These are phyloP conservation scores for Scheffersomyces illinoinensis DNA, from an alignment of 1,139 yeast genomes.

Conservation along the genomic window DNA sequence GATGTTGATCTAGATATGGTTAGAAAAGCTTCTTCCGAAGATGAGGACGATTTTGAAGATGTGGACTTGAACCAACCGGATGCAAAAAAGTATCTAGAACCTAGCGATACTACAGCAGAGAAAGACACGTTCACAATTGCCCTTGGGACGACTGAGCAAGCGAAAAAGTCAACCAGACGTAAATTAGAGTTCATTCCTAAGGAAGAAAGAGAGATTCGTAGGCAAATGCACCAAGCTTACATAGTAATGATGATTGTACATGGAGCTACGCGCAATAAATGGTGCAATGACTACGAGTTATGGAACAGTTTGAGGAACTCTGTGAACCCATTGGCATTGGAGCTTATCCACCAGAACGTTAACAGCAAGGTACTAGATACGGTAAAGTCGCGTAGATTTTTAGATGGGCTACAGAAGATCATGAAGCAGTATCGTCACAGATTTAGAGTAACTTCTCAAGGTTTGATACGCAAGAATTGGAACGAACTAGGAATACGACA, in stretches of 20 bases:
- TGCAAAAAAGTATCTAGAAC: neutral
- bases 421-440: conserved; percentile 62
- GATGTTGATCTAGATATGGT: conserved; percentile 8
- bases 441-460: conserved; percentile 54
- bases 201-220: conserved; percentile 56
- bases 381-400: conserved; percentile 64
- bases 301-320: conserved; percentile 37
- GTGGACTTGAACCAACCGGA: conserved; percentile 21
- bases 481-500: conserved; percentile 39
- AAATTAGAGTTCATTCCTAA: conserved; percentile 41
- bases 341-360: conserved; percentile 47
- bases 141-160: neutral
- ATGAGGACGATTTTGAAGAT: conserved; percentile 37
- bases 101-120: conserved; percentile 2
- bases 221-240: conserved; percentile 58
- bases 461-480: conserved; percentile 59
- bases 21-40: conserved; percentile 9
- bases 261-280: conserved; percentile 66
- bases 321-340: conserved; percentile 48
- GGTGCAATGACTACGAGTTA: conserved; percentile 62
- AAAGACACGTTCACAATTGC: conserved; percentile 4
- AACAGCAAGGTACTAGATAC: conserved; percentile 30
- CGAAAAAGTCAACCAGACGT: conserved; percentile 5
- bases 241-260: conserved; percentile 61
- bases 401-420: conserved; percentile 71